These are phyloP conservation scores for Xylaria acuta DNA, from an alignment of 495 filamentous ascomycete species.

Conservation along the genomic window DNA sequence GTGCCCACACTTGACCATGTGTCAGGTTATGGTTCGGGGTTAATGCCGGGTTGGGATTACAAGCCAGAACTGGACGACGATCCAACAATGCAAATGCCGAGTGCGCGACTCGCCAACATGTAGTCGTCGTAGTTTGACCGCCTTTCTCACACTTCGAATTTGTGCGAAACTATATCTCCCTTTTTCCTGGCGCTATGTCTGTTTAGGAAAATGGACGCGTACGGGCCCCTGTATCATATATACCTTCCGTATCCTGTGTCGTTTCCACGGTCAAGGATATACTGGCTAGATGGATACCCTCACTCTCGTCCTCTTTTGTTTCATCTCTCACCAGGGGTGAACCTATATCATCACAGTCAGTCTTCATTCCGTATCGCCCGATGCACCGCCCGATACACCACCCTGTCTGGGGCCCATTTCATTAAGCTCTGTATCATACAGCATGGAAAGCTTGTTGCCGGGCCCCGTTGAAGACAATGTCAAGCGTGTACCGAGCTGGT, in stretches of 20 bases:
- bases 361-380: not conserved
- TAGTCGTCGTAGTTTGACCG: conserved; percentile 28
- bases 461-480: not conserved
- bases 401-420: not conserved
- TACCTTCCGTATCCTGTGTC: not conserved
- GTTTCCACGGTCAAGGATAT: not conserved
- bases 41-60: conserved; percentile 47
- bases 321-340: not conserved
- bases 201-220: too few relatives aligned
- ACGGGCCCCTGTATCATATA: not conserved
- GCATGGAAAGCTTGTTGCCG: not conserved
- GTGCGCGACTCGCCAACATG: conserved; percentile 53
- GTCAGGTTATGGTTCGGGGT: conserved; percentile 41
- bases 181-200: not conserved
- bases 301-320: not conserved
- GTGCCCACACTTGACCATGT: conserved; percentile 49
- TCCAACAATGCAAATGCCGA: conserved; percentile 53
- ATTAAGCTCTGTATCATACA: too few relatives aligned
- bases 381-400: not conserved
- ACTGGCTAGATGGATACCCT: not conserved
- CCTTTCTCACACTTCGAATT: not conserved
- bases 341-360: not conserved
- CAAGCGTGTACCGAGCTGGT: not conserved
- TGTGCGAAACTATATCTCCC: not conserved
- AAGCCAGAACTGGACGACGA: conserved; percentile 58